These are phyloP conservation scores for Hemileccinum rubropunctum DNA, from an alignment of 768 basidiomycete species.

Conservation along the genomic window DNA sequence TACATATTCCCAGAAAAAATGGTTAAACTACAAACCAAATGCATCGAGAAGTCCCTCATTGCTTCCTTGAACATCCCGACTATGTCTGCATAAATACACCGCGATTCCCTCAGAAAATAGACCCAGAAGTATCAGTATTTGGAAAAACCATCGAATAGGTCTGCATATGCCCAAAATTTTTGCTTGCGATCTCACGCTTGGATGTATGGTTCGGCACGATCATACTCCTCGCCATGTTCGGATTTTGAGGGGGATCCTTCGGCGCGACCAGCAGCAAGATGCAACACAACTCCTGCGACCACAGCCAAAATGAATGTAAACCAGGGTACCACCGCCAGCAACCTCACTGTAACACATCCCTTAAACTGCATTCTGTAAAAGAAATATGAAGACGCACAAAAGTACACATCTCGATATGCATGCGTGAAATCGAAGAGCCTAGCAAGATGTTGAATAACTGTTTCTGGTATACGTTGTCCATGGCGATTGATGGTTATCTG, in stretches of 20 bases:
- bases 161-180: not conserved
- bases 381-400: constrained; percentile 33
- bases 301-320: constrained; percentile 41
- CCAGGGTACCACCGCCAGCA: constrained; percentile 54
- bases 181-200: not conserved
- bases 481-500: constrained; percentile 43
- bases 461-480: constrained; percentile 34
- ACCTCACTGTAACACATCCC: constrained; percentile 36
- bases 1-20: too few relatives aligned
- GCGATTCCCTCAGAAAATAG: not conserved
- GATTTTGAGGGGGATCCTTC: not conserved
- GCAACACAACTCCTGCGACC: constrained; percentile 36
- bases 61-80: not conserved
- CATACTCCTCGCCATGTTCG: not conserved
- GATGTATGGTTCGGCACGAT: not conserved
- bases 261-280: constrained; percentile 26
- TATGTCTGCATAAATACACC: not conserved
- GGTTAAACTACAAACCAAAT: too few relatives aligned
- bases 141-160: not conserved
- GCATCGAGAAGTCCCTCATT: too few relatives aligned
- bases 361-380: not conserved
- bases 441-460: constrained; percentile 37
- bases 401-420: constrained; percentile 44
- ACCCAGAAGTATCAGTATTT: not conserved
- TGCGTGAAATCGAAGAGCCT: constrained; percentile 37